Evolutionary conservation across 768 basidiomycete genomes (phyloP).

Genomic region (Pholiota microspora): DNA sequence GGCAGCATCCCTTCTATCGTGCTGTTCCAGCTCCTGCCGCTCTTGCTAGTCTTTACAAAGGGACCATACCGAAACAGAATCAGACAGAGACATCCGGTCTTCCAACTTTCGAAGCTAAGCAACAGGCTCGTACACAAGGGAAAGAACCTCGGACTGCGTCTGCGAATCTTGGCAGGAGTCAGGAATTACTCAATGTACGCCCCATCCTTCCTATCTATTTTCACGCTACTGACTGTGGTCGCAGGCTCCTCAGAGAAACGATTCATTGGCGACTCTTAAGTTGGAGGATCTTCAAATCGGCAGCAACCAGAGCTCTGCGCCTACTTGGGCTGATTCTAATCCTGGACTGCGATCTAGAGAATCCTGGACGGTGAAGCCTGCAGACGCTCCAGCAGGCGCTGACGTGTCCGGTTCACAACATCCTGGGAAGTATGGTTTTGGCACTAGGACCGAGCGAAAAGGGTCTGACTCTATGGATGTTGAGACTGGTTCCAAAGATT

Average conservation of each 20-base stretch:
- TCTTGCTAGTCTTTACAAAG: conserved; percentile 64
- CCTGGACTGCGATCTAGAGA: conserved; percentile 13
- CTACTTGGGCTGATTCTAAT: conserved; percentile 13
- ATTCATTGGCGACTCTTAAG: conserved; percentile 9
- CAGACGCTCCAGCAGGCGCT: neutral
- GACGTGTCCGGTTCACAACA: neutral
- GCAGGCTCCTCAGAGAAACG: conserved; percentile 9
- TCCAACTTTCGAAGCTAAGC: neutral
- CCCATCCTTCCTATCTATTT: no score
- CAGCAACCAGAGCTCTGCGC: conserved; percentile 12
- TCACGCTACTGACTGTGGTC: neutral
- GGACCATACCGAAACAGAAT: conserved; percentile 31
- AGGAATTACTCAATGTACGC: neutral
- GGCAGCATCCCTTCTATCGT: conserved; percentile 71
- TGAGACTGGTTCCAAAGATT: neutral
- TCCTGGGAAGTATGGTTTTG: neutral
- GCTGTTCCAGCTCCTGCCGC: conserved; percentile 63
- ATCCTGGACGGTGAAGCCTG: neutral
- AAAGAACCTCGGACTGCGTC: neutral
- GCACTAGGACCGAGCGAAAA: neutral
- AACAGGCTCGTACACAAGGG: neutral
- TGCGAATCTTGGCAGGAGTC: neutral
- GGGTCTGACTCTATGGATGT: neutral
- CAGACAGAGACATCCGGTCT: conserved; percentile 2
- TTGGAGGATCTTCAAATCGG: conserved; percentile 13